phyloP scores from a whole-genome alignment of 176 grass and related monocot species.

The Avena insularis region DNA sequence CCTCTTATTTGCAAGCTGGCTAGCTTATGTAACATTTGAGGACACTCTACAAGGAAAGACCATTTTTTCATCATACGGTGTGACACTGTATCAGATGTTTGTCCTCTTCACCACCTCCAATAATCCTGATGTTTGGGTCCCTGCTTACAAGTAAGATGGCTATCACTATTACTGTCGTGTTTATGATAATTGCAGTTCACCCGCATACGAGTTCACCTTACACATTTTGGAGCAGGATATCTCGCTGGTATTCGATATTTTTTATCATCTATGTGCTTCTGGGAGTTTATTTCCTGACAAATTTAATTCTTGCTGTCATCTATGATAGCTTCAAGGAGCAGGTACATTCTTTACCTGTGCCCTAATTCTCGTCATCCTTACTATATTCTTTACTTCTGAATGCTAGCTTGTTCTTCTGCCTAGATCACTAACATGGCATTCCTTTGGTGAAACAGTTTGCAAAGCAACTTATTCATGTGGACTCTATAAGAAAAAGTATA shows the following conservation, averaged over 20 bases:
- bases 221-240: slow-evolving; percentile 70
- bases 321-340: slow-evolving; percentile 99
- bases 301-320: slow-evolving; percentile 98
- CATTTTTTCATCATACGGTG: slow-evolving; percentile 75
- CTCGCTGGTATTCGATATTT: slow-evolving; percentile 88
- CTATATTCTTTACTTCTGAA: slow-evolving; percentile 33
- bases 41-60: slow-evolving; percentile 87
- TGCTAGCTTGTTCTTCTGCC: slow-evolving; percentile 3
- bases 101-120: slow-evolving; percentile 98
- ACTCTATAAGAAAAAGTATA: slow-evolving; percentile 74
- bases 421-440: slow-evolving; percentile 29
- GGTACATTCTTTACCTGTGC: slow-evolving; percentile 48
- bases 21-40: slow-evolving; percentile 97
- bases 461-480: slow-evolving; percentile 83
- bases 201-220: slow-evolving; percentile 35
- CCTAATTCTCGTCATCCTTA: slow-evolving; percentile 23
- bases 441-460: slow-evolving; percentile 70
- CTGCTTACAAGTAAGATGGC: slow-evolving; percentile 93
- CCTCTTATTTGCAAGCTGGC: slow-evolving; percentile 94
- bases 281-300: slow-evolving; percentile 98
- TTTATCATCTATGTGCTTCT: slow-evolving; percentile 90
- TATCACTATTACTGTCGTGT: slow-evolving; percentile 40
- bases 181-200: slow-evolving; percentile 43
- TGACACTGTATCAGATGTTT: slow-evolving; percentile 97
- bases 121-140: slow-evolving; percentile 98